Conservation (phyloP, 1,139 yeast genomes). For the Debaryomyces robertsiae region DNA sequence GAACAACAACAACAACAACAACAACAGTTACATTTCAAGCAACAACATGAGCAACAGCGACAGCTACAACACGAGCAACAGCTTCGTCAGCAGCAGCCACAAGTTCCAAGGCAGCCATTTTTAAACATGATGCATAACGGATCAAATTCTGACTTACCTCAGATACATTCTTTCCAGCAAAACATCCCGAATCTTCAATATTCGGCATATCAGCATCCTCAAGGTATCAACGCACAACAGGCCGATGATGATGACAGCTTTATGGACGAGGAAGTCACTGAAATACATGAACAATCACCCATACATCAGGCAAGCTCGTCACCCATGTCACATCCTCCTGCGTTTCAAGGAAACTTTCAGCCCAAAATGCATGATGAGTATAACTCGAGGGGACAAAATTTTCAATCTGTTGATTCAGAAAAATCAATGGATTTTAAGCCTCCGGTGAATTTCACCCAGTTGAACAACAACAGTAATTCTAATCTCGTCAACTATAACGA, state of each 20-base stretch:
- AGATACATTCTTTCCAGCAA: conserved; percentile 5
- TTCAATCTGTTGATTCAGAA: conserved; percentile 42
- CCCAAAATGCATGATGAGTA: background rate
- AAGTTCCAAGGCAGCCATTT: conserved; percentile 8
- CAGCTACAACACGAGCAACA: conserved; percentile 12
- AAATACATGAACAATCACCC: conserved; percentile 23
- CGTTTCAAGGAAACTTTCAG: conserved; percentile 3
- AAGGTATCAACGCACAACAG: conserved; percentile 2
- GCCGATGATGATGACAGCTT: conserved; percentile 32
- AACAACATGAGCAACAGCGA: conserved; percentile 16
- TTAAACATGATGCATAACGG: conserved; percentile 1
- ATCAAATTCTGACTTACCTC: conserved; percentile 9
- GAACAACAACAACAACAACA: conserved; percentile 18
- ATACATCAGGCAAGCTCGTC: conserved; percentile 7
- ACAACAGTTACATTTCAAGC: conserved; percentile 12
- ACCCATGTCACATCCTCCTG: conserved; percentile 3
- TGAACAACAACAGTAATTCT: conserved; percentile 44
- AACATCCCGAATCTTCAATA: conserved; percentile 7
- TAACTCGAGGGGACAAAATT: conserved; percentile 19
- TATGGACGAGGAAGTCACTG: conserved; percentile 46
- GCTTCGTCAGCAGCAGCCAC: conserved; percentile 8
- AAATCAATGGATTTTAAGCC: conserved; percentile 42
- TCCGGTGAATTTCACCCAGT: conserved; percentile 46
- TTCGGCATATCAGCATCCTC: background rate
- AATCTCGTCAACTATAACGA: conserved; percentile 38